Evolutionary conservation across 352 stramenopile species (phyloP).

Genomic region (Phytophthora palmivora): DNA sequence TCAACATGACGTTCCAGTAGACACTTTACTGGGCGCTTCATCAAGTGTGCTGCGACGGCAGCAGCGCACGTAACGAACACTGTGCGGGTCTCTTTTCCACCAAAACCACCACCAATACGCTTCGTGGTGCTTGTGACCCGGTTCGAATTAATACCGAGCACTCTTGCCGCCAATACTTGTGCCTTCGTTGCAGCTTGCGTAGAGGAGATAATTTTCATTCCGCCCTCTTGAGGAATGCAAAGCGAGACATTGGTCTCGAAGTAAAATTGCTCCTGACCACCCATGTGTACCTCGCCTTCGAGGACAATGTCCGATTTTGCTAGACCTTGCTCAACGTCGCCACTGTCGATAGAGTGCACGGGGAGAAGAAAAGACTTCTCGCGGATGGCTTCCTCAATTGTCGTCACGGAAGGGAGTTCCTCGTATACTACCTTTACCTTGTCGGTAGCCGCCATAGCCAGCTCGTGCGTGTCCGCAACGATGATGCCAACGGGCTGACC

Average conservation of each 20-base stretch:
- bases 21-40: conserved; percentile 91
- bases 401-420: conserved; percentile 89
- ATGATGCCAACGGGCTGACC: conserved; percentile 87
- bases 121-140: conserved; percentile 94
- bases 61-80: conserved; percentile 92
- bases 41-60: conserved; percentile 90
- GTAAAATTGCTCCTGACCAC: conserved; percentile 97
- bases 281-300: conserved; percentile 90
- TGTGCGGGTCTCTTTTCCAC: conserved; percentile 95
- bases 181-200: conserved; percentile 95
- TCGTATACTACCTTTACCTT: conserved; percentile 92
- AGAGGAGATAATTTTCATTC: conserved; percentile 94
- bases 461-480: conserved; percentile 81
- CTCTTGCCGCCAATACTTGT: conserved; percentile 90
- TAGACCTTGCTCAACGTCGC: conserved; percentile 81
- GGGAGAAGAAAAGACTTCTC: conserved; percentile 91
- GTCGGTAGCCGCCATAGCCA: conserved; percentile 78
- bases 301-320: conserved; percentile 76
- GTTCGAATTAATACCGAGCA: conserved; percentile 90
- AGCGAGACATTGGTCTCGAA: conserved; percentile 92
- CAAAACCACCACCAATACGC: conserved; percentile 96
- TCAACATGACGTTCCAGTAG: conserved; percentile 95
- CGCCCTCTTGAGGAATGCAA: conserved; percentile 83
- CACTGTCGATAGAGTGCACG: conserved; percentile 85
- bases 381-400: conserved; percentile 95